Evolutionary conservation across 805 yeast genomes (phyloP), one percentile per base, ranked within the genome.

Genomic region (Candida berthetii): DNA sequence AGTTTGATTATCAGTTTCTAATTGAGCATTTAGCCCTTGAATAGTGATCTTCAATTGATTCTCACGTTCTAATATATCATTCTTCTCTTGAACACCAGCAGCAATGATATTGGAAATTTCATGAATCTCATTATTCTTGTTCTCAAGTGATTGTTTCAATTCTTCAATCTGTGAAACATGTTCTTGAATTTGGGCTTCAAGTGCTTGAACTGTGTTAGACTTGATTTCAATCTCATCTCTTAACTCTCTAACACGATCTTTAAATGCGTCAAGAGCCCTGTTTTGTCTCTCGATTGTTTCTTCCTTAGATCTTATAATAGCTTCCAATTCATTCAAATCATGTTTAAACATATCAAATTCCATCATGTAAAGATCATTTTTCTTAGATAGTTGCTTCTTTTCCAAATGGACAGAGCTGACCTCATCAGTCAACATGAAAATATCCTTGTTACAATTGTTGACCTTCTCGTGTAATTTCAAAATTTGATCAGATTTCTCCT

Each of bases 401-500:
- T 49, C 43, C 22, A 54, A 36, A 3, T 29, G 29, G 29, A 52
- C 31, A 1, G 49, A 43, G 13, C 49, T 45, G 4, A 50, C 35
- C 9, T 49, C 44, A 35, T 52, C 58, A 18, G 52, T 47, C 13
- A 53, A 44, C n/a, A 45, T 38, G 13, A 39, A 48, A 1, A 55
- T 43, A 14, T 36, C 41, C 34, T 48, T 55, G 35, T 51, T 46
- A 29, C 29, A 22, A 17, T 39, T 35, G 16, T 42, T 41, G 4
- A 49, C 39, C 16, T 47, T 43, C 10, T 46, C 44, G 29, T 50
- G 53, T 19, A 57, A 43, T 17, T 43, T 39, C 17, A 47, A 6
- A 10, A 50, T 39, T 4, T 42, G 18, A 1, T 24, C 15, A 1
- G 52, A 45, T 35, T 57, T 56, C 13, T 36, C 41, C 25, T 47